A percentile compares a stretch with the other conserved stretches of the same genome.
These are phyloP conservation scores for Gynostemma pentaphyllum DNA, from an alignment of 306 rosid genomes.

Conservation along the genomic window DNA sequence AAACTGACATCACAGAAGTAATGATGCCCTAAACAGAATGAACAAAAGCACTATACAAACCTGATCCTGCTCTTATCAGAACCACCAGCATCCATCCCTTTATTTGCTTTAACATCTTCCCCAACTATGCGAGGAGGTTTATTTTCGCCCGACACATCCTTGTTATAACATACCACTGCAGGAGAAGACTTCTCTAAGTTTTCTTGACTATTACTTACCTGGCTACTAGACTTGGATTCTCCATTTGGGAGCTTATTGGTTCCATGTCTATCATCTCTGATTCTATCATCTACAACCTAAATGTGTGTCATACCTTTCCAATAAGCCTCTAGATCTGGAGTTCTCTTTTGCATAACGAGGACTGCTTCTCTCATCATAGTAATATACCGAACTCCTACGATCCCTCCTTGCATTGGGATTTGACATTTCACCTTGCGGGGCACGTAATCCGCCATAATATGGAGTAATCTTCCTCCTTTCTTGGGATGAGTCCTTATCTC, in stretches of 20 bases:
- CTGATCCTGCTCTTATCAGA: slow-evolving; percentile 26
- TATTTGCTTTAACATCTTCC: slow-evolving; percentile 17
- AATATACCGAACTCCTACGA: slow-evolving; percentile 23
- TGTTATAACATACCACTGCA: slow-evolving; percentile 12
- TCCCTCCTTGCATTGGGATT: slow-evolving; percentile 30
- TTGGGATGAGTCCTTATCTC: slow-evolving; percentile 31
- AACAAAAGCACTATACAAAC: slow-evolving; percentile 14
- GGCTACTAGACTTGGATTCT: slow-evolving; percentile 28
- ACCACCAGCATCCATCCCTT: slow-evolving; percentile 15
- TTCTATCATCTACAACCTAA: slow-evolving; percentile 80
- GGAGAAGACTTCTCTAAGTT: slow-evolving; percentile 15
- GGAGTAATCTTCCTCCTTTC: slow-evolving; percentile 27
- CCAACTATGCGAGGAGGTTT: slow-evolving; percentile 23
- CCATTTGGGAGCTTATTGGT: slow-evolving; percentile 22
- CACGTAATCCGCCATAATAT: slow-evolving; percentile 23
- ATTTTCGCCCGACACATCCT: slow-evolving; percentile 17
- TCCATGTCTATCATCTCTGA: slow-evolving; percentile 36
- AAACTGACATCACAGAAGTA: background rate
- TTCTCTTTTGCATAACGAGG: slow-evolving; percentile 38
- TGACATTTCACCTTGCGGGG: slow-evolving; percentile 20
- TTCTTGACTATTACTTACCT: slow-evolving; percentile 19
- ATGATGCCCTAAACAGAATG: background rate
- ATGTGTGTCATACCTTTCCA: slow-evolving; percentile 37
- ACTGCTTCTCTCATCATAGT: slow-evolving; percentile 60
- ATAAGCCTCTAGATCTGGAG: slow-evolving; percentile 26